Conservation (phyloP, 2,329 filamentous ascomycete species). For the Penicillium rolfsii region DNA sequence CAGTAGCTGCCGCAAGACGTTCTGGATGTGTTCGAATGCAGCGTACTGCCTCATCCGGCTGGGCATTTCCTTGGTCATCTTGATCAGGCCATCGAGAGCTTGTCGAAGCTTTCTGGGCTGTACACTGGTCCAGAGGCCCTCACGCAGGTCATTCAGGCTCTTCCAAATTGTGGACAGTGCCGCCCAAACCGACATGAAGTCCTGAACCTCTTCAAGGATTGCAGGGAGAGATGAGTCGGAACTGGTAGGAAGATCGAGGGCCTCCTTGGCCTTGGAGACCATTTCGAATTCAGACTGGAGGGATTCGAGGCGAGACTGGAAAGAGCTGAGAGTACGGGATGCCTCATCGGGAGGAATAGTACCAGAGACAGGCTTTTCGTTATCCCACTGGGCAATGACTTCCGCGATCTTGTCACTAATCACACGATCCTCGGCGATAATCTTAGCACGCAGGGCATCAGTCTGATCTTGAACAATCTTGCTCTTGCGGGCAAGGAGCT, state of each 20-base stretch:
- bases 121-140: conserved; percentile 91
- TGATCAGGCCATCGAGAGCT: conserved; percentile 87
- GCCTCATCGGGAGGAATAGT: conserved; percentile 89
- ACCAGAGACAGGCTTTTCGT: conserved; percentile 95
- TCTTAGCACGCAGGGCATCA: conserved; percentile 92
- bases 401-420: conserved; percentile 86
- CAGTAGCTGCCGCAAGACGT: conserved; percentile 80
- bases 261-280: conserved; percentile 95
- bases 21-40: conserved; percentile 98
- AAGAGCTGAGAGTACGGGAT: conserved; percentile 76
- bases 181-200: conserved; percentile 99
- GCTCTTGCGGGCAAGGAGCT: conserved; percentile 86
- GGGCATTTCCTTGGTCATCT: conserved; percentile 99
- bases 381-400: conserved; percentile 84
- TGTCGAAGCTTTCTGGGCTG: conserved; percentile 90
- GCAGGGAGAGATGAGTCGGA: conserved; percentile 79
- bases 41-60: conserved; percentile 99
- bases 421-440: conserved; percentile 87
- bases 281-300: conserved; percentile 88
- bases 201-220: conserved; percentile 92
- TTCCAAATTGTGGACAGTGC: conserved; percentile 95
- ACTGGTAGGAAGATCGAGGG: conserved; percentile 81
- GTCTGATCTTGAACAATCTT: conserved; percentile 97
- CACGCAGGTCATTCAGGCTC: conserved; percentile 88
- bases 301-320: conserved; percentile 81